Conservation (phyloP, 495 filamentous ascomycete genomes). For the Hypomontagnella submonticulosa region DNA sequence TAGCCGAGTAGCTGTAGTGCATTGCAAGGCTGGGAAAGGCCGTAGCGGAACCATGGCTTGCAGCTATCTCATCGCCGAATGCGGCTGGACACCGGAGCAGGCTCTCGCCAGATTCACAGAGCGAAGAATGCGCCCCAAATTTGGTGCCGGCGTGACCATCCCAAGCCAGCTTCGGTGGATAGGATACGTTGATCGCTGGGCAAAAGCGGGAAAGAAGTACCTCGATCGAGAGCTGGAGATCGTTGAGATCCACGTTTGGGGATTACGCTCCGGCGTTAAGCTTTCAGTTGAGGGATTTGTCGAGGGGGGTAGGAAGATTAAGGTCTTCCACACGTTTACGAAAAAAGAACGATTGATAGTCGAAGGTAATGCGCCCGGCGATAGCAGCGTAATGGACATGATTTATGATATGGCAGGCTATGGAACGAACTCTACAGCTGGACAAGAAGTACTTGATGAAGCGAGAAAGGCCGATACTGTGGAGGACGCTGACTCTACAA, state of each 20-base stretch:
- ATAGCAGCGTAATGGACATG: conserved; percentile 59
- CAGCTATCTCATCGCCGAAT: conserved; percentile 88
- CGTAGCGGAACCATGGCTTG: conserved; percentile 89
- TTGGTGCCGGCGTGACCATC: conserved; percentile 91
- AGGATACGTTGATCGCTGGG: conserved; percentile 90
- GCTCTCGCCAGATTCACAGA: conserved; percentile 87
- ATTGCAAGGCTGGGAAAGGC: conserved; percentile 98
- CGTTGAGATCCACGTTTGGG: conserved; percentile 89
- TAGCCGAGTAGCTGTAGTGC: conserved; percentile 83
- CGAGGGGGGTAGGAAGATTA: conserved; percentile 87
- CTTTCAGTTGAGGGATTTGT: conserved; percentile 86
- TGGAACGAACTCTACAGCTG: conserved; percentile 31
- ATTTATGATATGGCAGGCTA: conserved; percentile 65
- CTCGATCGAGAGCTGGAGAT: conserved; percentile 86
- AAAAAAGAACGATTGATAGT: conserved; percentile 78
- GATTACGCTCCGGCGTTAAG: conserved; percentile 86
- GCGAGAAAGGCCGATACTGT: conserved; percentile 42
- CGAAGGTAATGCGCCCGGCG: conserved; percentile 63
- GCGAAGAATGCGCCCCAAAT: conserved; percentile 85
- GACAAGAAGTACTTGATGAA: conserved; percentile 41
- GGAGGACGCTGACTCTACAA: conserved; percentile 30
- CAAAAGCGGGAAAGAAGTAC: conserved; percentile 76
- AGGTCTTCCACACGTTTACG: conserved; percentile 82
- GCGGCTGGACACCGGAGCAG: conserved; percentile 82
- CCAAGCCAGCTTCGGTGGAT: conserved; percentile 91